Base-by-base conservation (phyloP, 768 basidiomycete genomes). In the Hypsizygus marmoreus region DNA sequence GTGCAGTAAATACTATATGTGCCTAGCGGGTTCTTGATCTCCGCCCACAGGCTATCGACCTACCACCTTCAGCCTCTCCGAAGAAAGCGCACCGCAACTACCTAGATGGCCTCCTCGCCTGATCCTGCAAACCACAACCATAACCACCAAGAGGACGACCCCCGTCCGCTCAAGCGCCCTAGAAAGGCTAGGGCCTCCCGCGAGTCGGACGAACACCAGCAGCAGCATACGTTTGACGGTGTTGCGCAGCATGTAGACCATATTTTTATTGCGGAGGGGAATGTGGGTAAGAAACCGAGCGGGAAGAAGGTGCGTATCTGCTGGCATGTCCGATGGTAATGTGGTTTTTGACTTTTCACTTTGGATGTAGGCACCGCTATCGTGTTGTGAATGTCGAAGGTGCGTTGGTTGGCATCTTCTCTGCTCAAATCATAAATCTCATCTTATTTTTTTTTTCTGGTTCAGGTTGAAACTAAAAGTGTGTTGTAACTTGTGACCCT, bases 311-410 rank as follows among this genome's bases (percentile, higher is more conserved):
- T 78, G 36, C 34, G 64, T 59, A 39, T 35, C 13, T 7, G 46
- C 12, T 32, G 44, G 32, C 35, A 42, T 39, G 40, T 29, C 37
- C 30, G 41, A 17, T 10, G 14, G 30, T 19, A 14, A 33, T 30
- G 35, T 43, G 40, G 30, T 50, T 51, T 7, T 29, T 37, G 36
- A 50, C 14, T 23, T 34, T 41, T 5, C 22, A 37, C 29, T 39
- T 16, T 42, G n/a, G n/a, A 22, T 35, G 4, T 37, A 79, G 75
- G 65, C 77, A 26, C 79, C 81, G 19, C 65, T 83, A 16, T 82
- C 81, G 0, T 84, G 81, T 49, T 81, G 80, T 52, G 81, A 83
- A 64, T 84, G 81, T 59, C 67, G 81, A 54, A 71, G 81, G 80
- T 75, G 51, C 56, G 73, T 54, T 9, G n/a, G n/a, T n/a, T n/a